Evolutionary conservation across 192 early-diverging fungal genomes (phyloP), one percentile per base, ranked within the genome.

Genomic region (Coemansia nantahalensis): DNA sequence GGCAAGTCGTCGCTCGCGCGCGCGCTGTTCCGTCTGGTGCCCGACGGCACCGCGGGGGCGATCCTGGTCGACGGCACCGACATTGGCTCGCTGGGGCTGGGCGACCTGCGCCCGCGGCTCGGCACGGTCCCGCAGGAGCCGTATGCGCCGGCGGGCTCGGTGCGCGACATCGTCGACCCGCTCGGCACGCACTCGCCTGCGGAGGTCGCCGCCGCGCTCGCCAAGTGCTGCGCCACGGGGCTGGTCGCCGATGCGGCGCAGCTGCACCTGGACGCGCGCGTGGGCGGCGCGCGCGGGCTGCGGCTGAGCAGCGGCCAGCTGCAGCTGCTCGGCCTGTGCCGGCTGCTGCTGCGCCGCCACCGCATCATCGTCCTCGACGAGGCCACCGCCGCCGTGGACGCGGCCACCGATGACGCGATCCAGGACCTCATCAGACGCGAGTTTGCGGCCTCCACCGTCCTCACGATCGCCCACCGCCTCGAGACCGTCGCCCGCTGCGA

Each of bases 381-480:
- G 47, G 86, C 86, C 5, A 88, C 86, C 8, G 71, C 85, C 8
- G 53, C 73, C 2, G 69, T 87, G 11, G 85, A 89, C 21, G 16
- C 45, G n/a, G 40, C 45, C 14, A 56, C 54, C 0, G 62, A 65
- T 16, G 19, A 24, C 21, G 21, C 33, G 18, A 46, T 65, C 5
- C 62, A 65, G 28, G 17, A 31, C 16, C 16, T 65, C 8, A 74
- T 86, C 24, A 68, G 68, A 7, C 59, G 54, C 10, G 61, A 83
- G 40, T 84, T 86, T 62, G 52, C 33, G 4, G 45, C 62, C 19
- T 57, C 49, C 11, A 65, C 62, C 3, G 65, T 84, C 9, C 49
- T 87, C 3, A 82, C 83, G 30, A 87, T 87, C 42, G 85, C 85
- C 2, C 85, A 92, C 64, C 81, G 88, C 19, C 59, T 87, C 4